phyloP scores from a whole-genome alignment of 2,329 filamentous ascomycete genomes.

The Dothistroma septosporum region DNA sequence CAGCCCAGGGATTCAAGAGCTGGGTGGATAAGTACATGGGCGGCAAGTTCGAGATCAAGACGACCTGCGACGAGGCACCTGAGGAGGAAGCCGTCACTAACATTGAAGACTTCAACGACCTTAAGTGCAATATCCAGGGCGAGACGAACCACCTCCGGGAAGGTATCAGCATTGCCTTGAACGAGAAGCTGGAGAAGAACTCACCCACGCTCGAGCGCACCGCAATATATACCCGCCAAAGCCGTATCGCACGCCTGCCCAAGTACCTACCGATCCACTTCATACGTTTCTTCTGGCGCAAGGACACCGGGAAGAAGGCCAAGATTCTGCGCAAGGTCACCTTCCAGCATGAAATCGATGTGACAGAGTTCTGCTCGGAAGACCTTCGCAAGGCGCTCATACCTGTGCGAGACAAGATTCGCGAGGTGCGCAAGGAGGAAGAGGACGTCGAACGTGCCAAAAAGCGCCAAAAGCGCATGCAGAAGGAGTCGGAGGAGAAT shows the following conservation, averaged over 20 bases:
- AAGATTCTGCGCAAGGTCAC: conserved; percentile 99
- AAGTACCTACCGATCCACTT: conserved; percentile 97
- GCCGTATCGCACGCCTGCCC: conserved; percentile 82
- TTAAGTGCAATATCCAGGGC: conserved; percentile 90
- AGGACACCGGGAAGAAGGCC: conserved; percentile 92
- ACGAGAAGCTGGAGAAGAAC: conserved; percentile 86
- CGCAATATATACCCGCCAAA: conserved; percentile 82
- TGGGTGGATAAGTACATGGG: conserved; percentile 82
- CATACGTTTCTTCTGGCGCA: conserved; percentile 97
- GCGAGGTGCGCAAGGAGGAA: conserved; percentile 91
- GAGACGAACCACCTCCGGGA: conserved; percentile 87
- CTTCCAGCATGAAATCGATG: conserved; percentile 88
- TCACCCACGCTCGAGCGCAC: conserved; percentile 74
- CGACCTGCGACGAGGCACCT: conserved; percentile 81
- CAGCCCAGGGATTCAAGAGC: conserved; percentile 58
- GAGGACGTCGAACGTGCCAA: conserved; percentile 85
- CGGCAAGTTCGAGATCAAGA: conserved; percentile 71
- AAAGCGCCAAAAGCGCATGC: conserved; percentile 79
- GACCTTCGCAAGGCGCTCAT: conserved; percentile 76
- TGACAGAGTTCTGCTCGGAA: conserved; percentile 92
- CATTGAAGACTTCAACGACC: conserved; percentile 78
- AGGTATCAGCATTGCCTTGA: conserved; percentile 74
- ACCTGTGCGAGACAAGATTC: conserved; percentile 92
- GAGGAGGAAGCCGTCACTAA: conserved; percentile 65
- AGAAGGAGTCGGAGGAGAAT: conserved; percentile 52